A percentile compares a stretch with the other conserved stretches of the same genome.
Evolutionary conservation across 768 basidiomycete species (phyloP).

Genomic region (Calocera viscosa): DNA sequence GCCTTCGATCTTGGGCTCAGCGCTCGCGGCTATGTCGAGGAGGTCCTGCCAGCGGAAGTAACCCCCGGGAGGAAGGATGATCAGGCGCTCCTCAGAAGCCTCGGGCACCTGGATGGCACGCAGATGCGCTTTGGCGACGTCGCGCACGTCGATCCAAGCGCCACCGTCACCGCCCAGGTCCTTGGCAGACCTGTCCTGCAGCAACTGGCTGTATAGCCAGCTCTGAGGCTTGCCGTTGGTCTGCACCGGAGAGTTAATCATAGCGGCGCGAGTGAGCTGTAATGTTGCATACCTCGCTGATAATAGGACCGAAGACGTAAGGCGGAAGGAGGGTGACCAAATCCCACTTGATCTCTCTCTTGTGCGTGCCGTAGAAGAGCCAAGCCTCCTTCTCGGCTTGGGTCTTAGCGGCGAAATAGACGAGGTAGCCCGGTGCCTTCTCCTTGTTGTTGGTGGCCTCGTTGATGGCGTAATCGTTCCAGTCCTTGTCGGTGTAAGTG

Average conservation of each 20-base stretch:
- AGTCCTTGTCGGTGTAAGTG: slow-evolving; percentile 23
- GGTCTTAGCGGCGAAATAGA: slow-evolving; percentile 31
- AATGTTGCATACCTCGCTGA: neutral
- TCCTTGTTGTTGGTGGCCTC: slow-evolving; percentile 24
- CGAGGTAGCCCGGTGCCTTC: slow-evolving; percentile 15
- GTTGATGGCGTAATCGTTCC: slow-evolving; percentile 24
- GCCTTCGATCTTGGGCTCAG: neutral
- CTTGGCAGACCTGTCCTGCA: neutral
- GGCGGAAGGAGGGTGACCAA: neutral
- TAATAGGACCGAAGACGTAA: neutral
- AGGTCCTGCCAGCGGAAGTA: slow-evolving; percentile 13
- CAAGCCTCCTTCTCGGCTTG: slow-evolving; percentile 33
- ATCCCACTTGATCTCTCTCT: slow-evolving; percentile 1
- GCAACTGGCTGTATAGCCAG: neutral
- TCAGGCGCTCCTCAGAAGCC: slow-evolving; percentile 12
- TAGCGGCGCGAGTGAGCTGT: neutral
- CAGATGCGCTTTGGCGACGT: slow-evolving; percentile 13
- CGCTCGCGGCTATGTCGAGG: neutral
- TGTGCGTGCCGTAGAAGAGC: slow-evolving; percentile 29
- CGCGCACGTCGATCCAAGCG: slow-evolving; percentile 12
- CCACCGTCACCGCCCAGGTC: neutral
- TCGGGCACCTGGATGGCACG: neutral
- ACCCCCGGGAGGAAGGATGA: slow-evolving; percentile 2
- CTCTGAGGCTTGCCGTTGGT: neutral
- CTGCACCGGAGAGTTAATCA: neutral